Conservation (phyloP, 1,284 basidiomycete species). For the Malassezia sympodialis region DNA sequence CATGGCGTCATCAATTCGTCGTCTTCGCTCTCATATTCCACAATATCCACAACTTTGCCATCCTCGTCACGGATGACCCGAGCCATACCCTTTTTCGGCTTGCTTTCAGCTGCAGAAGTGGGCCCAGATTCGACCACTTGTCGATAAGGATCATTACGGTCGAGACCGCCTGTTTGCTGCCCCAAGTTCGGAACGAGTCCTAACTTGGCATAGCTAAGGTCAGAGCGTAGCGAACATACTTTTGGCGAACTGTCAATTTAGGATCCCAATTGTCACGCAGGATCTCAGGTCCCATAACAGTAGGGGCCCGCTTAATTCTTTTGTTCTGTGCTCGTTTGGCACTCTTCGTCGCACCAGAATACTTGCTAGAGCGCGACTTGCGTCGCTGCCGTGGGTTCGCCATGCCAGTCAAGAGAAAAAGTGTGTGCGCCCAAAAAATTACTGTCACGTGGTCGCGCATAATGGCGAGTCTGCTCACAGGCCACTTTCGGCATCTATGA, state of each 20-base stretch:
- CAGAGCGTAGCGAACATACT: slow-evolving; percentile 54
- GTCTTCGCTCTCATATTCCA: slow-evolving; percentile 57
- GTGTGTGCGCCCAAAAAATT: neutral
- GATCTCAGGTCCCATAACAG: slow-evolving; percentile 69
- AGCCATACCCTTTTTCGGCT: slow-evolving; percentile 60
- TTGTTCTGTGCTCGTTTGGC: slow-evolving; percentile 65
- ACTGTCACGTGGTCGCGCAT: neutral
- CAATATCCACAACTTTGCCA: slow-evolving; percentile 68
- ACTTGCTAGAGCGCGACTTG: slow-evolving; percentile 60
- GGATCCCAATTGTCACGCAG: slow-evolving; percentile 81
- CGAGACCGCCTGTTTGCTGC: slow-evolving; percentile 24
- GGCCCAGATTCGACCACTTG: neutral
- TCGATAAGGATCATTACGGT: slow-evolving; percentile 17
- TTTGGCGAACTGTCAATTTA: slow-evolving; percentile 79
- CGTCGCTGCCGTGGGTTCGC: slow-evolving; percentile 81
- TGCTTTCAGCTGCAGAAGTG: neutral
- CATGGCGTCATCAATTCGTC: slow-evolving; percentile 45
- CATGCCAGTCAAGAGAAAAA: slow-evolving; percentile 53
- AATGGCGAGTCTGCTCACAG: neutral
- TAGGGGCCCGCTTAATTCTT: slow-evolving; percentile 52
- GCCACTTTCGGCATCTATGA: neutral
- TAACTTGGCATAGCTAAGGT: slow-evolving; percentile 62
- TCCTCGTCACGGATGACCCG: slow-evolving; percentile 71
- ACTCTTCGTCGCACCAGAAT: slow-evolving; percentile 54
- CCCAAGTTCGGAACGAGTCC: slow-evolving; percentile 56